Percentiles rank a stretch among this genome's conserved stretches.
Conservation (phyloP, 805 yeast species). For the Yamadazyma sp. region DNA sequence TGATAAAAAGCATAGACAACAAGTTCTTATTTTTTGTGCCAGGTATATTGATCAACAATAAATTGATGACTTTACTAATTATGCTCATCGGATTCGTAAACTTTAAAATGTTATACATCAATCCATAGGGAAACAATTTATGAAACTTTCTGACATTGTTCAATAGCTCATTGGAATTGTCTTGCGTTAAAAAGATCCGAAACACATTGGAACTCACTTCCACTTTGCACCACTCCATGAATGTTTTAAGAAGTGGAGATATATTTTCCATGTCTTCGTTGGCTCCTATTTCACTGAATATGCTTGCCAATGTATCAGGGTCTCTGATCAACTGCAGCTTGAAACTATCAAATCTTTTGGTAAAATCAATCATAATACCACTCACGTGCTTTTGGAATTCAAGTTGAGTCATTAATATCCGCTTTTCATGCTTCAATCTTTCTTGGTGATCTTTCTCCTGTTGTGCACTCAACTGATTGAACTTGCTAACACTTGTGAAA, state of each 20-base stretch:
- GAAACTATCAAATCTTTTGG: conserved; percentile 57
- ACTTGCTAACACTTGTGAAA: conserved; percentile 49
- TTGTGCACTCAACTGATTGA: conserved; percentile 33
- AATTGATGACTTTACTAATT: conserved; percentile 73
- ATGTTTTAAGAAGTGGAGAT: conserved; percentile 64
- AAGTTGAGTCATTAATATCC: conserved; percentile 58
- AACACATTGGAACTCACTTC: conserved; percentile 84
- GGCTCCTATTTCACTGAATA: conserved; percentile 66
- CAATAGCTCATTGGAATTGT: conserved; percentile 74
- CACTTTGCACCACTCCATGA: conserved; percentile 79
- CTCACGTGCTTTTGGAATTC: conserved; percentile 72
- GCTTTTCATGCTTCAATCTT: conserved; percentile 60
- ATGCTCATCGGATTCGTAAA: conserved; percentile 87
- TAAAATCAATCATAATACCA: conserved; percentile 53
- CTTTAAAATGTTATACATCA: conserved; percentile 73
- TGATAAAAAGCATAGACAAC: conserved; percentile 71
- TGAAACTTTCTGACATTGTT: conserved; percentile 72
- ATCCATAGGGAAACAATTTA: conserved; percentile 71
- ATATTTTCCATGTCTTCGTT: conserved; percentile 54
- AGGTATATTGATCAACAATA: conserved; percentile 60
- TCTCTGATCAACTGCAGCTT: conserved; percentile 51
- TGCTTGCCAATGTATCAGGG: conserved; percentile 53
- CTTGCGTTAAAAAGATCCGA: conserved; percentile 77
- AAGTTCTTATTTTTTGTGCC: conserved; percentile 36
- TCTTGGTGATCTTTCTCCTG: conserved; percentile 57